These are phyloP conservation scores for Herpotrichia juniperi DNA, from an alignment of 2,329 filamentous ascomycete species.

Conservation along the genomic window DNA sequence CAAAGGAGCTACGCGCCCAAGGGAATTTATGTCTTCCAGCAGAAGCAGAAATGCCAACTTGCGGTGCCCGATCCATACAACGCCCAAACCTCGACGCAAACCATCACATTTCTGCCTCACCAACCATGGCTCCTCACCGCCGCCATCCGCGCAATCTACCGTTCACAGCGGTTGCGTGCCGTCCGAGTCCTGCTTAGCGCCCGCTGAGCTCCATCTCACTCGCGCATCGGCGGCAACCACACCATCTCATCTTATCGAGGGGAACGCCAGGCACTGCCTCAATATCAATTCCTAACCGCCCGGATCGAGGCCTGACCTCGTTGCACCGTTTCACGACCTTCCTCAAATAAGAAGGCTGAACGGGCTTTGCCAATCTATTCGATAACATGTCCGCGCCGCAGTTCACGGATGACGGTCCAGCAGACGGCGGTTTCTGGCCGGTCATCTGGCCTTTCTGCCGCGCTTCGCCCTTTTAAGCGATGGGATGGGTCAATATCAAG, in stretches of 20 bases:
- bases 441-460: constrained; percentile 1
- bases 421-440: not conserved
- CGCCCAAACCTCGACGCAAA: too few species aligned
- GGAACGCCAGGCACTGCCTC: constrained; percentile 9
- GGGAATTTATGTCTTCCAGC: too few species aligned
- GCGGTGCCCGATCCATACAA: too few species aligned
- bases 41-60: too few species aligned
- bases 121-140: constrained; percentile 1
- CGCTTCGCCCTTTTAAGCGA: not conserved
- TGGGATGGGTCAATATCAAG: too few species aligned
- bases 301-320: constrained; percentile 6
- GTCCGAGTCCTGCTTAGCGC: not conserved
- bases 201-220: constrained; percentile 6
- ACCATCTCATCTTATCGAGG: not conserved
- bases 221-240: constrained; percentile 18
- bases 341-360: constrained; percentile 11
- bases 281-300: constrained; percentile 8
- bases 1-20: too few species aligned
- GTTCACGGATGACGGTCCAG: not conserved
- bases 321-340: constrained; percentile 21
- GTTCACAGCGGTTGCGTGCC: not conserved
- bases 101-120: too few species aligned
- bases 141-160: not conserved
- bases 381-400: constrained; percentile 6
- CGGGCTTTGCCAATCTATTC: constrained; percentile 10